Base-by-base conservation (phyloP, 2,329 filamentous ascomycete species). In the Neopestalotiopsis clavispora region DNA sequence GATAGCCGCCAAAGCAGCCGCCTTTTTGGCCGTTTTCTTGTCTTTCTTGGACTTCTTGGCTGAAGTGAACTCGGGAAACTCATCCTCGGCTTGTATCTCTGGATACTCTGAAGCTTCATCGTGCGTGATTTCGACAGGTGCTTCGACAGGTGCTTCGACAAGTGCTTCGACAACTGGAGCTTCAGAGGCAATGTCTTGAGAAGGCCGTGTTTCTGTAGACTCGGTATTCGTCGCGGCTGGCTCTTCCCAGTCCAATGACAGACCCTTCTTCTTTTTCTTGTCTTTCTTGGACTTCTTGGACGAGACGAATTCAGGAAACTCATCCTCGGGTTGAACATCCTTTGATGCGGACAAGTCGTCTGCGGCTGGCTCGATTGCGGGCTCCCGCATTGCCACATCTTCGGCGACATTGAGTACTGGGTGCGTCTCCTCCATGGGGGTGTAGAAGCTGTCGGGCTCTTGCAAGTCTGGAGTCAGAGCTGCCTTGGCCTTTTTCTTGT, bases 401-500 rank as follows among this genome's bases (percentile, higher is more conserved):
- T 20, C 5, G n/a, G 45, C 17, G n/a, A 20, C n/a, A n/a, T 20
- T 17, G n/a, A 52, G 45, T 52, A 9, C 45, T 52, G 5, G 45
- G 14, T 52, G 45, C 13, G 13, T n/a, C 64, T 66, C 45, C 17
- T 68, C 59, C 20, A 23, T n/a, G 40, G 62, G 68, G 32, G 42
- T 34, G 57, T 71, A 65, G 70, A 71, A 68, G 65, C 57, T 64
- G 40, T 64, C 62, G 4, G 72, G 69, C 59, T 71, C 66, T 66
- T 65, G 68, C 67, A 7, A 28, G 12, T 17, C 23, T 38, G 72
- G 70, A 1, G 69, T 71, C 23, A 67, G 70, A 66, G 60, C 61
- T 38, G 75, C 76, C 71, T 80, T 80, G 30, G 76, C 73, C 66
- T 80, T 84, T 76, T 81, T 81, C 58, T 67, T 67, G 66, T 67